phyloP scores from a whole-genome alignment of 176 grass and related monocot genomes.

The Elymus sibiricus region DNA sequence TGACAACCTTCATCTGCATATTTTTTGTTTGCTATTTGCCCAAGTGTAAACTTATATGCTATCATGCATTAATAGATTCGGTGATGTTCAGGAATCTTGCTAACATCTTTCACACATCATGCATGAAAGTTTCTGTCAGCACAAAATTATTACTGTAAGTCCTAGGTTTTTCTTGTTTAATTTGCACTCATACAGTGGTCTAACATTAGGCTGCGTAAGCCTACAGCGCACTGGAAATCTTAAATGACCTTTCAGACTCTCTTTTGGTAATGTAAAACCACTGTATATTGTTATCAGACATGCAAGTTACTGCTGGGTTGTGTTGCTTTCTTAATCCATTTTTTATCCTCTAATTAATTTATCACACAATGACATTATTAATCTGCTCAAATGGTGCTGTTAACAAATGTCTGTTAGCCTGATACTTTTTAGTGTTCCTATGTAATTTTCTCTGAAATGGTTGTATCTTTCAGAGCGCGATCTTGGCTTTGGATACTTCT shows the following conservation, averaged over 20 bases:
- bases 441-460: conserved; percentile 18
- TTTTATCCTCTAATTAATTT: conserved; percentile 23
- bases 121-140: background rate
- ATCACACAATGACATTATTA: conserved; percentile 6
- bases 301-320: conserved; percentile 16
- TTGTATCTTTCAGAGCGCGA: conserved; percentile 57
- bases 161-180: background rate
- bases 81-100: background rate
- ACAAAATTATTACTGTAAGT: background rate
- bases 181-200: background rate
- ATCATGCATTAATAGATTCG: conserved; percentile 11
- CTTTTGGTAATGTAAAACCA: background rate
- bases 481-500: conserved; percentile 82
- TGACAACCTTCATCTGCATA: background rate
- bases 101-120: background rate
- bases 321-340: background rate
- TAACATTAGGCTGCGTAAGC: conserved; percentile 7
- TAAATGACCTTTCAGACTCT: background rate
- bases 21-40: background rate
- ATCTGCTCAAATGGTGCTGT: conserved; percentile 3
- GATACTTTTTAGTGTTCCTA: background rate
- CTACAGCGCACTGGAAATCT: background rate
- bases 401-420: background rate
- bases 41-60: background rate
- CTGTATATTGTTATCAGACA: background rate